Base-by-base conservation (phyloP, 2,329 filamentous ascomycete genomes). In the Trichoderma sp. region DNA sequence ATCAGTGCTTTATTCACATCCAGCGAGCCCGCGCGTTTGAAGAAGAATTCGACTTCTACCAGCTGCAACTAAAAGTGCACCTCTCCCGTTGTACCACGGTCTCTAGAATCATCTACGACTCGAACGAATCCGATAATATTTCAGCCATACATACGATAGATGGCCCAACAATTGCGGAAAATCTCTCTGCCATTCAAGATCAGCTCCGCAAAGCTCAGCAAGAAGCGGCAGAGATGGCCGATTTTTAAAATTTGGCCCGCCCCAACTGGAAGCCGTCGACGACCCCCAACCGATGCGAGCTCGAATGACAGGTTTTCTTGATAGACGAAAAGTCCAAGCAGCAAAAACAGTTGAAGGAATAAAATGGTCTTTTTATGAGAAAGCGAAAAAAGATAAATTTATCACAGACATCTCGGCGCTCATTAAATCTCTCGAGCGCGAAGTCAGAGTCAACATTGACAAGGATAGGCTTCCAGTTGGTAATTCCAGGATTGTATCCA, bases 301-400 rank as follows among this genome's bases (percentile, higher is more conserved):
- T 38, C 68, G 16, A 21, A 35, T 14, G 12, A 12, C 31, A 4
- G 31, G 7, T 12, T 62, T 18, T 4, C 11, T 71, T 0, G 12
- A 62, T 4, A 24, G n/a, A 38, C 62, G 31, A 27, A 64, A 45
- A 11, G 21, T n/a, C 29, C 71, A 56, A 16, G 33, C 60, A 4
- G 45, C 71, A 6, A 73, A 35, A 9, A 45, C 21, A 0, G n/a
- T 59, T 0, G 18, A 50, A 21, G 38, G 60, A 14, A 16, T 73
- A 7, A 65, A 73, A 41, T 73, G 71, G 69, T 31, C 41, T 16
- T 21, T 73, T 18, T 73, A 73, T 8, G 41, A 56, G 14, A 73
- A 16, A 16, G 41, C 27, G 1, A 62, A 56, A 5, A 5, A 24
- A 14, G 14, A 56, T 16, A 65, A 50, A 6, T 65, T 38, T 14